Evolutionary conservation across 2,329 filamentous ascomycete species (phyloP), one percentile per base, ranked within the genome.

Genomic region (Cryphonectria parasitica): DNA sequence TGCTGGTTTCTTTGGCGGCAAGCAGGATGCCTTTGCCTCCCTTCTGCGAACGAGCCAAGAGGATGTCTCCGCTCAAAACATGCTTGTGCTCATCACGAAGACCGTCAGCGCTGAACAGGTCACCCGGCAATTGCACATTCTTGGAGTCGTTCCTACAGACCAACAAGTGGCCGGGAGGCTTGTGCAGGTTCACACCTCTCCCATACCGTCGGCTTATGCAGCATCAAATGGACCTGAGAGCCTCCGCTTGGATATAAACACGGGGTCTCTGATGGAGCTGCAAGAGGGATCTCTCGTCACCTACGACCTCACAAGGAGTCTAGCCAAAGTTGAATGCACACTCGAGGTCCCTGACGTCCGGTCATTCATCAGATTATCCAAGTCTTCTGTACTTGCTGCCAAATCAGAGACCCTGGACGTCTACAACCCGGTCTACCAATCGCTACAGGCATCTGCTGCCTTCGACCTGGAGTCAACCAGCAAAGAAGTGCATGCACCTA

Each of bases 351-450:
- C 85, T 6, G 84, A 82, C 1, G 83, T 89, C 2, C 83, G 83
- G 28, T 91, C 90, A 1, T 92, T 93, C 75, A 77, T 91, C 8
- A 86, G 90, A 8, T 81, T 94, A 0, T 92, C 91, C 10, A 87
- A 87, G 69, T 89, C 91, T 10, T 88, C 91, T 5, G 79, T 93
- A 1, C 83, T 95, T 61, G 85, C 88, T 1, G 83, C 88, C n/a
- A 89, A 89, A 0, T 75, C 84, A 0, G 80, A 84, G 13, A 83
- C 85, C 0, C 86, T 92, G 56, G 85, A 83, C 58, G 83, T 93
- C 19, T 92, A 91, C 77, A 93, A 94, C 78, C 88, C 91, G 45
- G 88, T 90, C 71, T 94, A 90, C 77, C 87, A 83, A 41, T 89
- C 88, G 10, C 77, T 89, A n/a, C 88, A 89, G 74, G 85, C 85